phyloP scores from a whole-genome alignment of 2,329 filamentous ascomycete genomes.

The Phoma herbarum region DNA sequence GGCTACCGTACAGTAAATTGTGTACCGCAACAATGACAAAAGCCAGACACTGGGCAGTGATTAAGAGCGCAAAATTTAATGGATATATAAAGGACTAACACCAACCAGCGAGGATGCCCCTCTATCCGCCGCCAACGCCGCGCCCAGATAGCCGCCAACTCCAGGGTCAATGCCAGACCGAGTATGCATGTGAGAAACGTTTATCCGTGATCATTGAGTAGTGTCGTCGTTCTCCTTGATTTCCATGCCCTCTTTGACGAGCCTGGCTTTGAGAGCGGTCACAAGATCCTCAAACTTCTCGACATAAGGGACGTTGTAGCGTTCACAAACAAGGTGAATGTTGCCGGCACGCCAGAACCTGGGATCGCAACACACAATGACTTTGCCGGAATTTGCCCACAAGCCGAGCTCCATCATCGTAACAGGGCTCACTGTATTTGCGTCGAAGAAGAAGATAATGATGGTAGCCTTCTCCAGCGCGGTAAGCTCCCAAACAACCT shows the following conservation, averaged over 20 bases:
- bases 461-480: conserved; percentile 63
- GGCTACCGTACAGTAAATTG: too few relatives aligned
- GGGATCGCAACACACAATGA: conserved; percentile 63
- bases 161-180: background rate
- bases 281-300: conserved; percentile 55
- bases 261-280: conserved; percentile 45
- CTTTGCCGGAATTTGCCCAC: conserved; percentile 55
- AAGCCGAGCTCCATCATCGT: conserved; percentile 70
- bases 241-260: conserved; percentile 32
- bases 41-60: too few relatives aligned
- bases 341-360: conserved; percentile 69
- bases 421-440: conserved; percentile 62
- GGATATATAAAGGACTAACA: too few relatives aligned
- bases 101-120: too few relatives aligned
- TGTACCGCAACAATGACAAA: too few relatives aligned
- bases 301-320: conserved; percentile 58
- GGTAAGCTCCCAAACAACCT: conserved; percentile 69
- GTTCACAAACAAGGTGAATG: conserved; percentile 65
- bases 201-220: background rate
- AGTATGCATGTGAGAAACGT: background rate
- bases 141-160: background rate
- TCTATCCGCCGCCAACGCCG: background rate
- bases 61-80: too few relatives aligned
- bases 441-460: conserved; percentile 66
- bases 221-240: background rate